phyloP scores from a whole-genome alignment of 352 stramenopile genomes.

The Phytophthora citrophthora region DNA sequence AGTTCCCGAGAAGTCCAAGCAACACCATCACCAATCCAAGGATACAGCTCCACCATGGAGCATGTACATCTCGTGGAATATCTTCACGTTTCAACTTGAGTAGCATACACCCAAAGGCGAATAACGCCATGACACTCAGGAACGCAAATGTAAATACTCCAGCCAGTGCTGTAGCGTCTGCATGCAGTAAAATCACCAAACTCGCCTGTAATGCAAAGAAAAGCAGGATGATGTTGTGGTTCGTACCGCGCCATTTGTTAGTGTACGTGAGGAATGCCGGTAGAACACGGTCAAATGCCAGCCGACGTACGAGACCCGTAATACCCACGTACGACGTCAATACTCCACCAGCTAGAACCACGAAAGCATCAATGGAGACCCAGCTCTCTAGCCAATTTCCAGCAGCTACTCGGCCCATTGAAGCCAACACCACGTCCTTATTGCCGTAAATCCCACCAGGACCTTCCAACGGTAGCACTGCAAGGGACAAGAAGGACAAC shows the following conservation, averaged over 20 bases:
- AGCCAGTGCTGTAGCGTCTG: constrained; percentile 82
- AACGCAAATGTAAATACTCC: constrained; percentile 94
- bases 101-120: constrained; percentile 91
- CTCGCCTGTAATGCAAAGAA: constrained; percentile 79
- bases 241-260: constrained; percentile 83
- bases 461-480: constrained; percentile 76
- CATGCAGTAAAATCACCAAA: constrained; percentile 80
- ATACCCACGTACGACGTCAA: constrained; percentile 92
- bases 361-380: constrained; percentile 89
- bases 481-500: constrained; percentile 83
- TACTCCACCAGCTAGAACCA: constrained; percentile 88
- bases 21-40: constrained; percentile 79
- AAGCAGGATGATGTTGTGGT: constrained; percentile 84
- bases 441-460: constrained; percentile 67
- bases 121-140: constrained; percentile 91
- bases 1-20: constrained; percentile 64
- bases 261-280: constrained; percentile 61
- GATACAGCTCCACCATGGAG: constrained; percentile 84
- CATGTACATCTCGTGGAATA: constrained; percentile 88
- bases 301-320: constrained; percentile 78
- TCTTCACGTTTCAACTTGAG: constrained; percentile 93
- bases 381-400: constrained; percentile 70
- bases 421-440: constrained; percentile 77
- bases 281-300: constrained; percentile 80
- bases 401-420: constrained; percentile 63